These are phyloP conservation scores for Sporothrix brasiliensis DNA, from an alignment of 2,329 filamentous ascomycete species.

Conservation along the genomic window DNA sequence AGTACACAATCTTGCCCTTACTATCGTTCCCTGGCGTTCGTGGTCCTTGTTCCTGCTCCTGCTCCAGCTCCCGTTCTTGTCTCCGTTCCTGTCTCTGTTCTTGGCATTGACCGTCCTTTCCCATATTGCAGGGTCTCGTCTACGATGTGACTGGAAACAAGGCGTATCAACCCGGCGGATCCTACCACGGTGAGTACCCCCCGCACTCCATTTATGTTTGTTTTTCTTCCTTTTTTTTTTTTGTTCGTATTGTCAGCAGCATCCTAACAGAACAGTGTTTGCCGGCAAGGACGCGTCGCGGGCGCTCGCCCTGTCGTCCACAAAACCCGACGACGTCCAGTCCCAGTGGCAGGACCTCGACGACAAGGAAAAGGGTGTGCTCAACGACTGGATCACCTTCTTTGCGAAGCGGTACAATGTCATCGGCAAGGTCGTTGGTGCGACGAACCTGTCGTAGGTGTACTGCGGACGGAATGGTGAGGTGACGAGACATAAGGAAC, in stretches of 20 bases:
- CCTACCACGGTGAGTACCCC: conserved; percentile 73
- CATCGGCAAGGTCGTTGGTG: conserved; percentile 67
- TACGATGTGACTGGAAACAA: conserved; percentile 93
- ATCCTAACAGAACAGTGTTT: conserved; percentile 66
- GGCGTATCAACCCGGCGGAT: conserved; percentile 78
- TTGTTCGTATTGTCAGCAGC: not conserved
- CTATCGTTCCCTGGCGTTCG: not conserved
- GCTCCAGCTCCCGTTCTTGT: no score
- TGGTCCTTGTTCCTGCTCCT: conserved; percentile 2
- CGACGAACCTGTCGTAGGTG: conserved; percentile 58
- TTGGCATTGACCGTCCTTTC: not conserved
- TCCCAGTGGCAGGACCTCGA: conserved; percentile 81
- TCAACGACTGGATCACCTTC: conserved; percentile 94
- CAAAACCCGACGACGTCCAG: conserved; percentile 79
- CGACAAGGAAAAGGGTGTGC: conserved; percentile 80
- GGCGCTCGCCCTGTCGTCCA: conserved; percentile 81
- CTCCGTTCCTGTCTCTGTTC: not conserved
- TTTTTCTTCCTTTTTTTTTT: not conserved
- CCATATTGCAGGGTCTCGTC: conserved; percentile 71
- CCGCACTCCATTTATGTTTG: not conserved
- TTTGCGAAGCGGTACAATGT: conserved; percentile 97
- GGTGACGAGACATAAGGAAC: not conserved
- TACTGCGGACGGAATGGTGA: not conserved
- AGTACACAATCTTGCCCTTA: not conserved
- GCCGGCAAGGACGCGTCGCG: conserved; percentile 95